These are phyloP conservation scores for Mytilinidion resinicola DNA, from an alignment of 495 filamentous ascomycete genomes.

Conservation along the genomic window DNA sequence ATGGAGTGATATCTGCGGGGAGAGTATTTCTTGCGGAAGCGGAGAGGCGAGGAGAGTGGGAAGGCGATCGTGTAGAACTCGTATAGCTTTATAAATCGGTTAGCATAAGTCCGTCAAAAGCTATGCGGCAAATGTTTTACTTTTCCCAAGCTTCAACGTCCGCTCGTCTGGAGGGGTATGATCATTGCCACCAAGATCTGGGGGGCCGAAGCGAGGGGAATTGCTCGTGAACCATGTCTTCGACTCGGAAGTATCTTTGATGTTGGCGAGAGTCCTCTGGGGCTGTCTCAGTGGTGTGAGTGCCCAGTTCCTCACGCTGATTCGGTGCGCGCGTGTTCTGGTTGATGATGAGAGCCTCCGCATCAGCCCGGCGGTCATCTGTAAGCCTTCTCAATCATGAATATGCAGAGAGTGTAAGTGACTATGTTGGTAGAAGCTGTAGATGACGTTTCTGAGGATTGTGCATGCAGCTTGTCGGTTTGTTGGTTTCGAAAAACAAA, in stretches of 20 bases:
- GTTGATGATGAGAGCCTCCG: constrained; percentile 32
- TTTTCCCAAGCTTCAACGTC: constrained; percentile 83
- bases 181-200: constrained; percentile 27
- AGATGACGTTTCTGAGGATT: background rate
- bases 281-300: constrained; percentile 13
- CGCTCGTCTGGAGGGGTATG: constrained; percentile 62
- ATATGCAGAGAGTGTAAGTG: background rate
- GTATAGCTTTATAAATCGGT: constrained; percentile 55
- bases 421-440: background rate
- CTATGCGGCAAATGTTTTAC: constrained; percentile 39
- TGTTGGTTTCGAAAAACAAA: no score
- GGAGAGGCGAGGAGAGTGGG: constrained; percentile 79
- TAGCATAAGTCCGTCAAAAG: constrained; percentile 1
- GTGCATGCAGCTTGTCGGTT: background rate
- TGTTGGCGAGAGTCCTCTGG: constrained; percentile 28
- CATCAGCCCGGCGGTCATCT: constrained; percentile 34
- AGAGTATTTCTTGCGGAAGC: constrained; percentile 79
- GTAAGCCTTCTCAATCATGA: constrained; percentile 22
- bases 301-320: constrained; percentile 1
- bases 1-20: constrained; percentile 82
- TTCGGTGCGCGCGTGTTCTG: constrained; percentile 17
- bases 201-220: constrained; percentile 5
- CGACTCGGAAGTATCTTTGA: constrained; percentile 19
- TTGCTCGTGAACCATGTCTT: constrained; percentile 35
- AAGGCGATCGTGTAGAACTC: constrained; percentile 77